Evolutionary conservation across 2,329 filamentous ascomycete species (phyloP).

Genomic region (Fusarium napiforme): DNA sequence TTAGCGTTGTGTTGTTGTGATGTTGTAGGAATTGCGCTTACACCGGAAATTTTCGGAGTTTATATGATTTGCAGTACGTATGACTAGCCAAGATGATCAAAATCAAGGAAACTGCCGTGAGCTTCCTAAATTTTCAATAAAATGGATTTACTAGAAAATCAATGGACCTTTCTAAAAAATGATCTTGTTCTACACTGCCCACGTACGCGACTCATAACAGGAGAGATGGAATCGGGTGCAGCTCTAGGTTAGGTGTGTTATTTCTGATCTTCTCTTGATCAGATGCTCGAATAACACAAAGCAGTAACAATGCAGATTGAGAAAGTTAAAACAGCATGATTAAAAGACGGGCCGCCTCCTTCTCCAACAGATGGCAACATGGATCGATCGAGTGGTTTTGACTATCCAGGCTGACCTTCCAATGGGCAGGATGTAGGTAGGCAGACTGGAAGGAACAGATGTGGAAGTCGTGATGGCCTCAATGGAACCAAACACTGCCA

Average conservation of each 20-base stretch:
- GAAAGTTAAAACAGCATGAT: neutral
- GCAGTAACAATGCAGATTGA: neutral
- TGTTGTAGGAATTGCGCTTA: neutral
- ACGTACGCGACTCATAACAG: too few relatives aligned
- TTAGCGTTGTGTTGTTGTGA: neutral
- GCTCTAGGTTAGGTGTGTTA: neutral
- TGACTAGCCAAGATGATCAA: neutral
- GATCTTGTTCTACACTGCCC: neutral
- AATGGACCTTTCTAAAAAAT: too few relatives aligned
- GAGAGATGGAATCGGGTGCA: neutral
- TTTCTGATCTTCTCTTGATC: neutral
- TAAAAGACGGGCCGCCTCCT: neutral
- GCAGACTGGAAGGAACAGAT: neutral
- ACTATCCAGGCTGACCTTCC: neutral
- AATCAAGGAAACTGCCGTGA: neutral
- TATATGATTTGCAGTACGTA: neutral
- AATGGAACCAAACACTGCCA: neutral
- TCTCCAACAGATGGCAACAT: neutral
- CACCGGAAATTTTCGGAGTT: slow-evolving; percentile 29
- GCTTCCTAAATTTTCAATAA: neutral
- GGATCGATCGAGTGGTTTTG: too few relatives aligned
- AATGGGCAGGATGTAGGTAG: neutral
- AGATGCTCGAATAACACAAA: neutral
- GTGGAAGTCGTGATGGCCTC: slow-evolving; percentile 1
- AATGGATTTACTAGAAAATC: neutral